Conservation (phyloP, 305 asterid species). For the Fraxinus greggii region DNA sequence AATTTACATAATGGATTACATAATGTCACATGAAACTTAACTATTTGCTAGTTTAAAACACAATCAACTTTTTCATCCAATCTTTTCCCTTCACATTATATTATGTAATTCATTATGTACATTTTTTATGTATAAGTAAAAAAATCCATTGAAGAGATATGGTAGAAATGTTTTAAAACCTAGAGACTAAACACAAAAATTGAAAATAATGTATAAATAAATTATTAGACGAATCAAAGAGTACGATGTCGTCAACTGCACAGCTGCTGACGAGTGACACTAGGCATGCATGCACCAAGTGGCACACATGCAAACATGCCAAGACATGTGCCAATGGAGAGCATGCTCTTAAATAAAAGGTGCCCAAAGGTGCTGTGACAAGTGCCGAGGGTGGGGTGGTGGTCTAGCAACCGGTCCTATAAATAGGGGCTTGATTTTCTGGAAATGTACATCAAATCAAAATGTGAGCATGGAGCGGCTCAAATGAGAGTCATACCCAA, state of each 20-base stretch:
- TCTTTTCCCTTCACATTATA: neutral
- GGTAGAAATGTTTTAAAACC: neutral
- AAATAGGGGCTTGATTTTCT: neutral
- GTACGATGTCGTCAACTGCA: neutral
- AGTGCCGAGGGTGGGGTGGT: neutral
- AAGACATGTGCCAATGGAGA: neutral
- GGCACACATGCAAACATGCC: neutral
- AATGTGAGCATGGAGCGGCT: neutral
- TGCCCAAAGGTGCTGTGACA: neutral
- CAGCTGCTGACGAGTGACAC: neutral
- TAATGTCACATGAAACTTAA: neutral
- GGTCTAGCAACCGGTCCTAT: neutral
- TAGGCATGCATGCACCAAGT: neutral
- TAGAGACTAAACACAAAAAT: neutral
- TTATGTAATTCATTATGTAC: neutral
- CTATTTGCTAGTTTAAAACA: neutral
- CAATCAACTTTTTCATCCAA: neutral
- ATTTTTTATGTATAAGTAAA: neutral
- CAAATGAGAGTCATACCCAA: neutral
- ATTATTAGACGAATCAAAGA: neutral
- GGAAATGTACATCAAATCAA: neutral
- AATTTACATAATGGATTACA: neutral
- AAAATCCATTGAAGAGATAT: neutral
- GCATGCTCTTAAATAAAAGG: neutral
- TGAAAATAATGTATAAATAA: neutral